Percentiles rank a stretch among this genome's conserved stretches.
Evolutionary conservation across 306 rosid species (phyloP).

Genomic region (Castanopsis chinensis): DNA sequence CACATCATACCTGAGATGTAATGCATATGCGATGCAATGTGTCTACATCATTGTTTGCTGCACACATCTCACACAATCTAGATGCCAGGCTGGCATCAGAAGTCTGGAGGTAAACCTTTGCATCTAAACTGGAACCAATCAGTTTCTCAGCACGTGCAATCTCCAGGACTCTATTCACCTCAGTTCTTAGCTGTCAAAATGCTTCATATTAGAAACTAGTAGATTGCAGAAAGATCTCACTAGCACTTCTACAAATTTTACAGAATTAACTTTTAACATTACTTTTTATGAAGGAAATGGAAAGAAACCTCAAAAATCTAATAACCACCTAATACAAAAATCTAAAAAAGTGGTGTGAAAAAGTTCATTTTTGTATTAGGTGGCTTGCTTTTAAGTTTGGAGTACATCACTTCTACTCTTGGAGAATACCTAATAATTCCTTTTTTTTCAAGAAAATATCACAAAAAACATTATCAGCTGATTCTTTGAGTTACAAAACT

Average conservation of each 20-base stretch:
- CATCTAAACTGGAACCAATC: slow-evolving; percentile 93
- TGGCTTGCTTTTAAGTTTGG: no score
- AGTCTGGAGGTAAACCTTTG: slow-evolving; percentile 71
- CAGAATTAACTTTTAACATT: neutral
- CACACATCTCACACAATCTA: slow-evolving; percentile 56
- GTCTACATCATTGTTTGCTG: slow-evolving; percentile 66
- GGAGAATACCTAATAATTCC: no score
- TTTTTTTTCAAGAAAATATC: neutral
- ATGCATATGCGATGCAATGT: slow-evolving; percentile 67
- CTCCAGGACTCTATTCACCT: slow-evolving; percentile 89
- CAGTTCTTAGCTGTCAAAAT: slow-evolving; percentile 73
- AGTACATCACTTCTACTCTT: no score
- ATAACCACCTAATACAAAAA: no score
- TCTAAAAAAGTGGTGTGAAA: no score
- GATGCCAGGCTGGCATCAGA: slow-evolving; percentile 60
- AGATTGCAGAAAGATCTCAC: neutral
- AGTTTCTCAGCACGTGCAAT: slow-evolving; percentile 72
- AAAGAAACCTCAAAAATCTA: no score
- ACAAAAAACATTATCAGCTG: neutral
- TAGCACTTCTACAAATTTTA: neutral
- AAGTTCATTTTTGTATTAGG: no score
- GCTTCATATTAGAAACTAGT: slow-evolving; percentile 21
- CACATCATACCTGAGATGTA: slow-evolving; percentile 77
- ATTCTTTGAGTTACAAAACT: neutral
- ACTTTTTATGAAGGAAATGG: neutral